These are phyloP conservation scores for Ceratobasidium sp. DNA, from an alignment of 1,284 basidiomycete genomes.

Conservation along the genomic window DNA sequence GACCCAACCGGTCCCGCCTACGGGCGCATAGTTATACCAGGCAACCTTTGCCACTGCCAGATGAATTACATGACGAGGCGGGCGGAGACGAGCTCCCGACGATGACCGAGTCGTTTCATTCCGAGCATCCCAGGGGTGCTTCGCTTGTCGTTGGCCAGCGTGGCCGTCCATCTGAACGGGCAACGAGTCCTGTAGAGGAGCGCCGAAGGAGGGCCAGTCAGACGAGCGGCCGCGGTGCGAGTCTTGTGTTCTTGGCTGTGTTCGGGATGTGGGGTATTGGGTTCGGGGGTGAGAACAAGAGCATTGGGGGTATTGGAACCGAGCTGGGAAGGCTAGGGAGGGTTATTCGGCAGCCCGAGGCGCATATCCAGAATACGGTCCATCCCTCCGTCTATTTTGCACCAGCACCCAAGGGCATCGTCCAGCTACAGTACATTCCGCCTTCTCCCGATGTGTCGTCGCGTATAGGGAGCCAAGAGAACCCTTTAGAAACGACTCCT, in stretches of 20 bases:
- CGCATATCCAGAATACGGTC: conserved; percentile 1
- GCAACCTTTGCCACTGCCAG: conserved; percentile 11
- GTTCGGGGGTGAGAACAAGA: conserved; percentile 33
- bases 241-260: conserved; percentile 75
- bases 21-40: conserved; percentile 6
- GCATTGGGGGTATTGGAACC: conserved; percentile 48
- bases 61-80: conserved; percentile 56
- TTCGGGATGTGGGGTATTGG: conserved; percentile 77
- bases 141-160: conserved; percentile 22
- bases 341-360: conserved; percentile 10
- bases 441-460: neutral
- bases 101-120: conserved; percentile 75
- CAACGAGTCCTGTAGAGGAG: neutral
- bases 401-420: neutral
- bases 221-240: conserved; percentile 68
- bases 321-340: conserved; percentile 46
- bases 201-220: conserved; percentile 36
- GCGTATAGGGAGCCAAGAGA: neutral
- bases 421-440: conserved; percentile 14
- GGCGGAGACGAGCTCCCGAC: conserved; percentile 67
- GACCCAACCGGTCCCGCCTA: conserved; percentile 17
- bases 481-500: conserved; percentile 3
- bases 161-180: conserved; percentile 1
- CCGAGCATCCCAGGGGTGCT: conserved; percentile 61
- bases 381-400: conserved; percentile 23